A percentile compares a stretch with the other conserved stretches of the same genome.
Conservation (phyloP, 1,284 basidiomycete genomes). For the Moesziomyces sp. region DNA sequence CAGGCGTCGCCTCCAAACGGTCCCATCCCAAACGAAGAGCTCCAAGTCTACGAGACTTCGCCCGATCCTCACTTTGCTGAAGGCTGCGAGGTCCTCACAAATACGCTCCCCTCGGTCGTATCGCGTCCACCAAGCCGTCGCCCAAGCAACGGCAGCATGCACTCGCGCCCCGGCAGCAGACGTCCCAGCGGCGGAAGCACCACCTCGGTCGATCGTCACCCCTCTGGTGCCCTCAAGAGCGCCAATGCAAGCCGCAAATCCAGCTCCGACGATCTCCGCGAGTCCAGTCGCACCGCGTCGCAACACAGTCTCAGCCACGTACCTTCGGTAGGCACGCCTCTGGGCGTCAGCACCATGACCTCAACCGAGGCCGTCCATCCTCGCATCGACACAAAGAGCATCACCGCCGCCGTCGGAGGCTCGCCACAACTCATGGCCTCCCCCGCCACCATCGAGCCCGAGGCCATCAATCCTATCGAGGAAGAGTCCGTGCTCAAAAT, state of each 20-base stretch:
- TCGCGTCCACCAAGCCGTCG: slow-evolving; percentile 35
- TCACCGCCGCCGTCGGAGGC: slow-evolving; percentile 13
- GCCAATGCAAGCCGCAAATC: slow-evolving; percentile 26
- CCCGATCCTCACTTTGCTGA: slow-evolving; percentile 48
- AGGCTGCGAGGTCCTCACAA: slow-evolving; percentile 46
- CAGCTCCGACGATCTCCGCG: slow-evolving; percentile 18
- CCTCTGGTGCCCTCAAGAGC: slow-evolving; percentile 3
- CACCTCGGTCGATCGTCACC: slow-evolving; percentile 14
- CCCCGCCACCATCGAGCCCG: slow-evolving; percentile 27
- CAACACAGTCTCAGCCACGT: slow-evolving; percentile 33
- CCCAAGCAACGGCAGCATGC: slow-evolving; percentile 33
- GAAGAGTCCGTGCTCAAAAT: slow-evolving; percentile 34
- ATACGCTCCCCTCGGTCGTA: slow-evolving; percentile 42
- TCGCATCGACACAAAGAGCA: slow-evolving; percentile 19
- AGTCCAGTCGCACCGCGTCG: slow-evolving; percentile 1
- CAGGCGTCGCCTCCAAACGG: slow-evolving; percentile 24
- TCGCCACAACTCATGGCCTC: slow-evolving; percentile 37
- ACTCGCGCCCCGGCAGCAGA: slow-evolving; percentile 25
- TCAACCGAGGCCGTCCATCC: slow-evolving; percentile 20
- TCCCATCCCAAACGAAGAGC: slow-evolving; percentile 47
- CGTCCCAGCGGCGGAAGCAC: slow-evolving; percentile 35
- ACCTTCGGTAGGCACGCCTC: slow-evolving; percentile 35
- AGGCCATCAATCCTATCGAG: slow-evolving; percentile 38
- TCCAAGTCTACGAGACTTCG: slow-evolving; percentile 60
- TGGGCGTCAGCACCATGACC: slow-evolving; percentile 47